Evolutionary conservation across 169 alveolate species (phyloP), one percentile per base, ranked within the genome.

Genomic region (Plasmodium gonderi): DNA sequence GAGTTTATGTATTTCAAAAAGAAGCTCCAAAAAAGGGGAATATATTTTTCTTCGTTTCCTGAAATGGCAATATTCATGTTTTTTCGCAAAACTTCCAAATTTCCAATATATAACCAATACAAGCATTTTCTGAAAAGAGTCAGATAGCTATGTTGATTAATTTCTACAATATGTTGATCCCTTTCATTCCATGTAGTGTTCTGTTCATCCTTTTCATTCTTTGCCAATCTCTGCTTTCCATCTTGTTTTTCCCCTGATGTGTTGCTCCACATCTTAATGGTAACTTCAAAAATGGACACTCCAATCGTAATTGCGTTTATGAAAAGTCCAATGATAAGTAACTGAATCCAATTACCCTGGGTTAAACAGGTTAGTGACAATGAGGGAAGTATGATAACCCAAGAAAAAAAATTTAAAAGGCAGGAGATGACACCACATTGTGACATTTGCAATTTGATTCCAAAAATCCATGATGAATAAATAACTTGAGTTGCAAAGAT

Each of bases 61-160:
- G 92, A 85, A 36, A 85, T 85, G n/a, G 92, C 92, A 6, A 85
- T 75, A 38, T 85, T 85, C 26, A 85, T 74, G 65, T 85, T 85
- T 77, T 38, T 85, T 74, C 92, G 20, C 29, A 85, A 77, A 9
- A 85, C 78, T 38, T 85, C 92, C 44, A 85, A 23, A 17, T 85
- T 85, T 5, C 92, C 92, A 20, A 85, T 51, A 45, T 85, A 85
- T 38, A 85, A 64, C 92, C 92, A 85, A 65, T 85, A 85, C 12
- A 85, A 45, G 65, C 92, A 85, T 75, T 85, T 85, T 85, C 67
- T 85, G 20, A 85, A 85, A 74, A 85, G 60, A 38, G n/a, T 7
- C 11, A 42, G 1, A 3, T 85, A 74, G 36, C 45, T 76, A 51
- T 20, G 72, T 1, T 17, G 72, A 3, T 17, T 0, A 12, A 17